Percentiles rank a stretch among this genome's conserved stretches.
Evolutionary conservation across 2,329 filamentous ascomycete genomes (phyloP).

Genomic region (Davidsoniella australis): DNA sequence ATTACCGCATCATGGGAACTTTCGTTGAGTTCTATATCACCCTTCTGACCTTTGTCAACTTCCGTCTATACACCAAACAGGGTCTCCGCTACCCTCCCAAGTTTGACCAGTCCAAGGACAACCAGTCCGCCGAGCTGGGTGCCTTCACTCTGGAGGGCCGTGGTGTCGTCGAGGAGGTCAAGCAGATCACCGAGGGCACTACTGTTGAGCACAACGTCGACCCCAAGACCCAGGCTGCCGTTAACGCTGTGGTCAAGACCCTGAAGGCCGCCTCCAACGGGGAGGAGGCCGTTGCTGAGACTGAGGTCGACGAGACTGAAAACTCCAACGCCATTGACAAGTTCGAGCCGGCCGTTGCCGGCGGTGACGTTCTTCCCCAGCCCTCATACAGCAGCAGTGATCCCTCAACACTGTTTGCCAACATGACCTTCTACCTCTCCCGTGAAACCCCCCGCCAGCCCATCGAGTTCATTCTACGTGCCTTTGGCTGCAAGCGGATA

Average conservation of each 20-base stretch:
- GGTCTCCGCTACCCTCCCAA: slow-evolving; percentile 92
- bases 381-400: slow-evolving; percentile 50
- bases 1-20: slow-evolving; percentile 98
- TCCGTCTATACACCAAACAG: slow-evolving; percentile 75
- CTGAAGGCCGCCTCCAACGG: slow-evolving; percentile 39
- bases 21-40: slow-evolving; percentile 99
- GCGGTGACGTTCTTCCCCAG: slow-evolving; percentile 74
- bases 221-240: slow-evolving; percentile 45
- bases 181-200: slow-evolving; percentile 30
- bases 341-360: slow-evolving; percentile 69
- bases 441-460: slow-evolving; percentile 82
- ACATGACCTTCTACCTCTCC: slow-evolving; percentile 82
- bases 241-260: slow-evolving; percentile 51
- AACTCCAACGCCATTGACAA: slow-evolving; percentile 60
- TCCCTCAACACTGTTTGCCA: slow-evolving; percentile 62
- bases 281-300: slow-evolving; percentile 24
- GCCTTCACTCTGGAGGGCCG: slow-evolving; percentile 78
- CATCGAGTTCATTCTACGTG: slow-evolving; percentile 79
- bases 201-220: slow-evolving; percentile 33
- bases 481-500: slow-evolving; percentile 89
- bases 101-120: slow-evolving; percentile 75
- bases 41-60: slow-evolving; percentile 89
- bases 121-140: slow-evolving; percentile 73
- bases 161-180: slow-evolving; percentile 11
- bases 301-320: slow-evolving; percentile 27